Conservation (phyloP, 768 basidiomycete genomes). For the Mycena metata region DNA sequence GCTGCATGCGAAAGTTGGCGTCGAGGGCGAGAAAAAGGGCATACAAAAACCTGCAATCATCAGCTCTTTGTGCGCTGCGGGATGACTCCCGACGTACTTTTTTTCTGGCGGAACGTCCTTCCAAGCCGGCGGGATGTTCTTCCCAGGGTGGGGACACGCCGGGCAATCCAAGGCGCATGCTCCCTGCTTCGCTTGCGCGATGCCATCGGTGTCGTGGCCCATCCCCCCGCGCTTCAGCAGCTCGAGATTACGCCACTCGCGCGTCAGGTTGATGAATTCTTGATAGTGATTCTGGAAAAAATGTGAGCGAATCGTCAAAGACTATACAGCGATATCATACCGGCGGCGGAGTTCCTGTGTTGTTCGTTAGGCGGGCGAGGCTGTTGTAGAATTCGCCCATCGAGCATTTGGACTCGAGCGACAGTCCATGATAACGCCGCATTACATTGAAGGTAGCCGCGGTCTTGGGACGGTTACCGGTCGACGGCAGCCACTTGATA, state of each 20-base stretch:
- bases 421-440: constrained; percentile 8
- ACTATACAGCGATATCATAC: constrained; percentile 10
- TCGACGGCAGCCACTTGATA: constrained; percentile 14
- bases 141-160: constrained; percentile 44
- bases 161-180: constrained; percentile 40
- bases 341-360: constrained; percentile 3
- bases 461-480: constrained; percentile 2
- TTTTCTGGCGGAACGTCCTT: constrained; percentile 15
- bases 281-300: constrained; percentile 27
- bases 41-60: no score
- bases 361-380: constrained; percentile 9
- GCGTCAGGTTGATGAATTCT: constrained; percentile 35
- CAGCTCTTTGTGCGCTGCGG: no score
- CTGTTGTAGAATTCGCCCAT: constrained; percentile 22
- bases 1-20: constrained; percentile 37
- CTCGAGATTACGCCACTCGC: constrained; percentile 41
- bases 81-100: constrained; percentile 1
- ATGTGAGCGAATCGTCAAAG: no score
- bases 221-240: constrained; percentile 37
- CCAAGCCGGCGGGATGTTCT: constrained; percentile 40
- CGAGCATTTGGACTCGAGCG: constrained; percentile 20
- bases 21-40: constrained; percentile 31
- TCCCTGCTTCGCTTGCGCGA: constrained; percentile 31
- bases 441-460: constrained; percentile 19
- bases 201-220: constrained; percentile 38